Percentiles rank a stretch among this genome's conserved stretches.
phyloP scores from a whole-genome alignment of 2,329 filamentous ascomycete species.

The Fragosphaeria purpurea region DNA sequence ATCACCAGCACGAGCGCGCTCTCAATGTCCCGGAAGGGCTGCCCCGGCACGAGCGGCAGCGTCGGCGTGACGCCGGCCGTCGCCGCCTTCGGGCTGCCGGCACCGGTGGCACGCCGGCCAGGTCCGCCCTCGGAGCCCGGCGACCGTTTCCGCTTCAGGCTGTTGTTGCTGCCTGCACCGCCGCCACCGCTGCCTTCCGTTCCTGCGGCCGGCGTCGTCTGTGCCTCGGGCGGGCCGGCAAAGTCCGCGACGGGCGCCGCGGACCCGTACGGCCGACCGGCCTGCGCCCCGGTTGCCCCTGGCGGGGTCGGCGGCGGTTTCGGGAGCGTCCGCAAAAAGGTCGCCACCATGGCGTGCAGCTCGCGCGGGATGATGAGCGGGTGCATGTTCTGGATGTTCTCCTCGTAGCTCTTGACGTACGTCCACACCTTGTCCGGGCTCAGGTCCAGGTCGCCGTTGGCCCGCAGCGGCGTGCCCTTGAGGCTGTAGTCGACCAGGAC shows the following conservation, averaged over 20 bases:
- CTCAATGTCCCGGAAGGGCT: conserved; percentile 56
- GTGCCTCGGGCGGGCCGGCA: conserved; percentile 7
- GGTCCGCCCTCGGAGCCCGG: conserved; percentile 23
- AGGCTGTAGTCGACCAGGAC: conserved; percentile 19
- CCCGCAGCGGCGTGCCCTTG: conserved; percentile 28
- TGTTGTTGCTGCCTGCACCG: conserved; percentile 16
- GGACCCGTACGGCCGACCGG: background rate
- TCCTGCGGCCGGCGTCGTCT: background rate
- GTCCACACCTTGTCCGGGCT: conserved; percentile 37
- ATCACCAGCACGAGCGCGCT: conserved; percentile 77
- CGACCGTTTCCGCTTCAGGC: conserved; percentile 47
- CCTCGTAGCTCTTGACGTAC: conserved; percentile 48
- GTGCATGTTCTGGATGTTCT: conserved; percentile 55
- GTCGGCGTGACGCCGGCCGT: background rate
- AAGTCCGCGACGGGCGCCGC: conserved; percentile 20
- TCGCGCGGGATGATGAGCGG: conserved; percentile 47
- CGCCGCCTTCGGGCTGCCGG: background rate
- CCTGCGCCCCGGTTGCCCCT: background rate
- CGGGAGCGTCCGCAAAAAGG: conserved; percentile 34
- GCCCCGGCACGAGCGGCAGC: conserved; percentile 29
- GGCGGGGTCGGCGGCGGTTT: background rate
- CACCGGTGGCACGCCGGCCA: conserved; percentile 8
- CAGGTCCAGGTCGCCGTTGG: conserved; percentile 43
- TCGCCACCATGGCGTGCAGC: conserved; percentile 41
- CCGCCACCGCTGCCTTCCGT: too few relatives aligned